phyloP scores from a whole-genome alignment of 768 basidiomycete species.

The Calvatia gigantea region DNA sequence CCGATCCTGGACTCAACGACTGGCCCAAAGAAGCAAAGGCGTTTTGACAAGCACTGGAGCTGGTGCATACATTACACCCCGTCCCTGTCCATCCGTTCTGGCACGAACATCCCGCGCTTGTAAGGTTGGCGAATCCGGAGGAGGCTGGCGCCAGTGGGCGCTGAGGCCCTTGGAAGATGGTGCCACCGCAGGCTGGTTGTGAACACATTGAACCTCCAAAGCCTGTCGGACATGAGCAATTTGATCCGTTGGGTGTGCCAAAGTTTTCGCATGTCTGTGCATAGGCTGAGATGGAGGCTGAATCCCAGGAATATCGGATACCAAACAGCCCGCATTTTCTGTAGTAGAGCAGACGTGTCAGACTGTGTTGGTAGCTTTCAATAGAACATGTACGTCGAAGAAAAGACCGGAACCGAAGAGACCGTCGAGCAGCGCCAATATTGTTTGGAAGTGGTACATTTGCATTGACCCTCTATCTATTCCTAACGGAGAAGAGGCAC shows the following conservation, averaged over 20 bases:
- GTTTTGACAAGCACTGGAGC: slow-evolving; percentile 61
- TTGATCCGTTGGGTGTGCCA: slow-evolving; percentile 50
- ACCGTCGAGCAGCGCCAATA: background rate
- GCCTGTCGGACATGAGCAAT: slow-evolving; percentile 77
- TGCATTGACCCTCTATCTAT: background rate
- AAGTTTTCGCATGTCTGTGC: slow-evolving; percentile 68
- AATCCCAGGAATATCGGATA: slow-evolving; percentile 14
- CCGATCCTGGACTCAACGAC: slow-evolving; percentile 26
- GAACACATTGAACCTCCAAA: slow-evolving; percentile 73
- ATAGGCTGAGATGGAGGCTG: slow-evolving; percentile 13
- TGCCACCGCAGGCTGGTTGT: slow-evolving; percentile 74
- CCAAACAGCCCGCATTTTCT: slow-evolving; percentile 5
- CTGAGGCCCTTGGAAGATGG: slow-evolving; percentile 67
- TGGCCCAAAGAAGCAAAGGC: slow-evolving; percentile 47
- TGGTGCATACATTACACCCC: slow-evolving; percentile 79
- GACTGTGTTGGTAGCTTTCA: background rate
- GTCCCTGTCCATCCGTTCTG: slow-evolving; percentile 71
- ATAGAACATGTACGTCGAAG: background rate
- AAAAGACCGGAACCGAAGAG: background rate
- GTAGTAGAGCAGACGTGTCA: background rate
- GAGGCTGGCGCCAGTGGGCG: slow-evolving; percentile 47
- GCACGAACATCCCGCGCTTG: slow-evolving; percentile 66
- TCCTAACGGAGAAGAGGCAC: background rate
- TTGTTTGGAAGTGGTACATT: background rate
- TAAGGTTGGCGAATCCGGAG: slow-evolving; percentile 60